phyloP scores from a whole-genome alignment of 1,284 basidiomycete genomes.

The Dichomitus squalens region DNA sequence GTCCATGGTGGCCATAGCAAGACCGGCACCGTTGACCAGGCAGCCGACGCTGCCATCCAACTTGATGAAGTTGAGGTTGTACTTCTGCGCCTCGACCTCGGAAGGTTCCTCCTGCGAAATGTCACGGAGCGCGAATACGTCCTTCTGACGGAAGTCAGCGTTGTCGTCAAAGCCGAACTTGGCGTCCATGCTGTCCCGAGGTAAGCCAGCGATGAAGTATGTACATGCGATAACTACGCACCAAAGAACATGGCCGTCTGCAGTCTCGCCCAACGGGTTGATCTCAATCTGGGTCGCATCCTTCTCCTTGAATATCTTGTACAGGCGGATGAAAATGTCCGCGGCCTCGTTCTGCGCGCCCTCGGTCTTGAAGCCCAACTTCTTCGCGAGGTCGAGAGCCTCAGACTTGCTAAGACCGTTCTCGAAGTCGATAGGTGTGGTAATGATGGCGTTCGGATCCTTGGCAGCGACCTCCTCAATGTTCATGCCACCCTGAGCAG shows the following conservation, averaged over 20 bases:
- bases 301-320: constrained; percentile 98
- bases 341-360: constrained; percentile 83
- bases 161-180: constrained; percentile 99
- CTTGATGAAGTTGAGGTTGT: constrained; percentile 99
- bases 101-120: constrained; percentile 95
- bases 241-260: constrained; percentile 94
- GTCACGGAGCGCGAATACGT: constrained; percentile 90
- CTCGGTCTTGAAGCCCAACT: constrained; percentile 86
- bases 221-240: constrained; percentile 33
- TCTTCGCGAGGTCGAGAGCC: constrained; percentile 82
- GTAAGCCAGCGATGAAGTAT: not conserved
- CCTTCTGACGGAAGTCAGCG: constrained; percentile 95
- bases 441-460: constrained; percentile 95
- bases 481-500: constrained; percentile 95
- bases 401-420: constrained; percentile 79
- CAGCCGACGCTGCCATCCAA: constrained; percentile 98
- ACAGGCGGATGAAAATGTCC: constrained; percentile 92
- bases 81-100: constrained; percentile 95
- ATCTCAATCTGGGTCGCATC: constrained; percentile 99
- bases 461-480: constrained; percentile 99
- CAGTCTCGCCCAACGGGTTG: constrained; percentile 97
- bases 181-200: constrained; percentile 88
- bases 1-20: constrained; percentile 99
- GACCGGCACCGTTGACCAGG: constrained; percentile 97
- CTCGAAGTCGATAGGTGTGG: constrained; percentile 89